These are phyloP conservation scores for Nannizzia gypsea DNA, from an alignment of 2,329 filamentous ascomycete genomes.

Conservation along the genomic window DNA sequence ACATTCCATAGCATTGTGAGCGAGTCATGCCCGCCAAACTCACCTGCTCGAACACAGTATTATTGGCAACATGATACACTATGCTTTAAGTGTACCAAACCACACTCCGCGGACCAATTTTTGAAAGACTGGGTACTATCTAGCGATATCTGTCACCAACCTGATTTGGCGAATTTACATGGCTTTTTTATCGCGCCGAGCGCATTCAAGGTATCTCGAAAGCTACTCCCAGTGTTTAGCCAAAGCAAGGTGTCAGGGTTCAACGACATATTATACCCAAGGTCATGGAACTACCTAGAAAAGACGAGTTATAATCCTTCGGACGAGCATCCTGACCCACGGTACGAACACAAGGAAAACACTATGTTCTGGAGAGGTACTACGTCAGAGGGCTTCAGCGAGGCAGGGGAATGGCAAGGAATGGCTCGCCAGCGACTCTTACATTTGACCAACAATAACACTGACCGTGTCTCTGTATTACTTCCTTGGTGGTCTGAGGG, in stretches of 20 bases:
- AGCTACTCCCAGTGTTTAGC: constrained; percentile 64
- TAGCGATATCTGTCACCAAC: constrained; percentile 61
- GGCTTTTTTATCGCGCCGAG: constrained; percentile 59
- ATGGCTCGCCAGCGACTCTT: constrained; percentile 60
- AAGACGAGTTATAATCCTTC: constrained; percentile 44
- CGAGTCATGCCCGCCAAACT: constrained; percentile 50
- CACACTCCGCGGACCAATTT: constrained; percentile 57
- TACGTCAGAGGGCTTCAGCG: constrained; percentile 45
- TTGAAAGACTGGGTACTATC: constrained; percentile 54
- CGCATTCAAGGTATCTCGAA: constrained; percentile 48
- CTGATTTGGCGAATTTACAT: constrained; percentile 62
- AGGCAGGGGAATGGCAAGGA: constrained; percentile 49
- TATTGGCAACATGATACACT: constrained; percentile 54
- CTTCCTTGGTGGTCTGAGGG: constrained; percentile 33
- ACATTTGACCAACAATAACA: constrained; percentile 51
- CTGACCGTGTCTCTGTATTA: constrained; percentile 43
- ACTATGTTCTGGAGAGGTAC: constrained; percentile 58
- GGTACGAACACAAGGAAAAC: constrained; percentile 52
- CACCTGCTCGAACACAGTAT: constrained; percentile 46
- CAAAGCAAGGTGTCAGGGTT: constrained; percentile 60
- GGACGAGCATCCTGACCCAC: constrained; percentile 39
- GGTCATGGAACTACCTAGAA: constrained; percentile 50
- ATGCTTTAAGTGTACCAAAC: constrained; percentile 51
- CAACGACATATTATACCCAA: constrained; percentile 64
- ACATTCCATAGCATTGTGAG: constrained; percentile 35